Conservation (phyloP, 2,329 filamentous ascomycete genomes). For the Cordyceps cateniannulata region DNA sequence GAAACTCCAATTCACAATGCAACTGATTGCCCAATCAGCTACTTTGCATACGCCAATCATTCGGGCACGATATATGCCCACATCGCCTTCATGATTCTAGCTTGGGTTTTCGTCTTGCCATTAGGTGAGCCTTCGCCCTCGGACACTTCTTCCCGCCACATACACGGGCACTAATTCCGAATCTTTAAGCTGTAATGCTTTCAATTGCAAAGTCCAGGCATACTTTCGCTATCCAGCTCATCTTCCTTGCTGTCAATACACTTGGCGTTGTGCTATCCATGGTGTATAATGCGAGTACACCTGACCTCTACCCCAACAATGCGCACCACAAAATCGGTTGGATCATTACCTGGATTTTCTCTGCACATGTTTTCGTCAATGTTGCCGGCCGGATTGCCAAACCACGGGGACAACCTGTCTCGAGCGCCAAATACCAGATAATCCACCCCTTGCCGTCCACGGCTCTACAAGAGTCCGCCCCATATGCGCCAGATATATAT, state of each 20-base stretch:
- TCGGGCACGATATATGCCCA: slow-evolving; percentile 58
- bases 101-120: slow-evolving; percentile 69
- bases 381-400: slow-evolving; percentile 56
- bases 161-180: slow-evolving; percentile 7
- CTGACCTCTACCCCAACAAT: slow-evolving; percentile 81
- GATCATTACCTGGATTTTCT: slow-evolving; percentile 67
- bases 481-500: background rate
- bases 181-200: slow-evolving; percentile 66
- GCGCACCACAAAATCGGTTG: slow-evolving; percentile 86
- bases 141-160: background rate
- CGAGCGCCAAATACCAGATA: slow-evolving; percentile 5
- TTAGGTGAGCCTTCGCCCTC: slow-evolving; percentile 49
- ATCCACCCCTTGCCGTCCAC: slow-evolving; percentile 1
- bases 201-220: slow-evolving; percentile 74
- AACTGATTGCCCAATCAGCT: slow-evolving; percentile 40
- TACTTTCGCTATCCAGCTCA: slow-evolving; percentile 61
- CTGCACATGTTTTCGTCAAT: slow-evolving; percentile 63
- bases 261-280: slow-evolving; percentile 58
- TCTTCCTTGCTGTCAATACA: slow-evolving; percentile 58
- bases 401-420: slow-evolving; percentile 6
- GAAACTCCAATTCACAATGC: slow-evolving; percentile 17
- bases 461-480: background rate
- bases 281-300: slow-evolving; percentile 73
- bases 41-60: slow-evolving; percentile 52
- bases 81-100: slow-evolving; percentile 61